Conservation (phyloP, 2,329 filamentous ascomycete species). For the Colletotrichum sp. region DNA sequence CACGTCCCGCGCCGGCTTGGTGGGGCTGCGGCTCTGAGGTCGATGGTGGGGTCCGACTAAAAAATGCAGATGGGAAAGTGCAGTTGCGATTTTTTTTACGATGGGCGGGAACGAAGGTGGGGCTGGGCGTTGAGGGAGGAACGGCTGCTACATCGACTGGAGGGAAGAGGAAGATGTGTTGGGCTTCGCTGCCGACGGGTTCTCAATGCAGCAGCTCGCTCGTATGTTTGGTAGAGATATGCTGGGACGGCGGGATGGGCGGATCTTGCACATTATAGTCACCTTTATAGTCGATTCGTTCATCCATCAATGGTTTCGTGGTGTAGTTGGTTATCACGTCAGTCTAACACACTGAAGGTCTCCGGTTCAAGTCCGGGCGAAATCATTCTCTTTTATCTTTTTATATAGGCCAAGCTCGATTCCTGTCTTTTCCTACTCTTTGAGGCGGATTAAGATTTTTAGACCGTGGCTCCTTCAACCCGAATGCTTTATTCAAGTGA, state of each 20-base stretch:
- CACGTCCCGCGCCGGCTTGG: background rate
- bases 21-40: background rate
- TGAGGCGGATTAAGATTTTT: background rate
- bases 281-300: too few relatives aligned
- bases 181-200: background rate
- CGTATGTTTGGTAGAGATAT: too few relatives aligned
- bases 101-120: background rate
- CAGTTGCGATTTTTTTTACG: background rate
- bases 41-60: background rate
- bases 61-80: background rate
- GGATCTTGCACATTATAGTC: too few relatives aligned
- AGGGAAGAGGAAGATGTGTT: too few relatives aligned
- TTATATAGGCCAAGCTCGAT: accelerated
- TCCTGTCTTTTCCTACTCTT: background rate
- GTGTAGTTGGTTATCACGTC: slow-evolving; percentile 54
- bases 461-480: background rate
- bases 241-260: too few relatives aligned
- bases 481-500: background rate
- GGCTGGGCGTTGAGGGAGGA: background rate
- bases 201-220: background rate
- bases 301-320: slow-evolving; percentile 18
- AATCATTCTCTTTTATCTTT: background rate
- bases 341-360: slow-evolving; percentile 44
- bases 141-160: background rate
- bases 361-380: slow-evolving; percentile 21